Base-by-base conservation (phyloP, 805 yeast genomes). In the Peterozyma xylosa region DNA sequence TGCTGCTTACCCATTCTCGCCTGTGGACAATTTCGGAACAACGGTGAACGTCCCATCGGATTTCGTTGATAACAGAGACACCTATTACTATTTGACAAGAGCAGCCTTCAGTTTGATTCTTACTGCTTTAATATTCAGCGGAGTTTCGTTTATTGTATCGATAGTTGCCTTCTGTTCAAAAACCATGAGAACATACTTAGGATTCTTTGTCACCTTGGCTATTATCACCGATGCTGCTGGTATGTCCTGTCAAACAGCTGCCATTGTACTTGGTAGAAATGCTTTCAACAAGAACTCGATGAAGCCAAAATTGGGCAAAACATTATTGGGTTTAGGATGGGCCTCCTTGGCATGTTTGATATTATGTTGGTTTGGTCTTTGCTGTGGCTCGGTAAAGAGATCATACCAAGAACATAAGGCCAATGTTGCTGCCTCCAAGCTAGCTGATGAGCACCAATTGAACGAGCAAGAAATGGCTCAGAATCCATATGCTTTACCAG, bases 161-260 rank as follows among this genome's bases (percentile, higher is more conserved):
- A 33, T 80, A 38, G 66, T 82, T 52, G 71, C 82, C 11, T 64
- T 76, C 57, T 77, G 79, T 56, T 80, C 83, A 58, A 51, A 56
- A 33, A 62, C 77, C 33, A 67, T 82, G 59, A 76, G 76, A 56
- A 71, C 71, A 56, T 71, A 79, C 35, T 73, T 74, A 30, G 67
- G 78, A 45, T 66, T 74, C 49, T 73, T 82, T 51, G 66, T 73
- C 39, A 42, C 68, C 2, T 49, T 80, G 42, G 86, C 77, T 30
- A 59, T 75, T 38, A 45, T 84, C 41, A 75, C 79, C 58, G 64
- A 68, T 47, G 66, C 76, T 34, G 81, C 82, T 41, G 86, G 83
- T 43, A 82, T 84, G 38, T 67, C 86, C 11, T 67, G 82, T 57
- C 76, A 79, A 60, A 87, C 96, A 32, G 93, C 95, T 2, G 85